These are phyloP conservation scores for Colletotrichum filicis DNA, from an alignment of 2,329 filamentous ascomycete species.

Conservation along the genomic window DNA sequence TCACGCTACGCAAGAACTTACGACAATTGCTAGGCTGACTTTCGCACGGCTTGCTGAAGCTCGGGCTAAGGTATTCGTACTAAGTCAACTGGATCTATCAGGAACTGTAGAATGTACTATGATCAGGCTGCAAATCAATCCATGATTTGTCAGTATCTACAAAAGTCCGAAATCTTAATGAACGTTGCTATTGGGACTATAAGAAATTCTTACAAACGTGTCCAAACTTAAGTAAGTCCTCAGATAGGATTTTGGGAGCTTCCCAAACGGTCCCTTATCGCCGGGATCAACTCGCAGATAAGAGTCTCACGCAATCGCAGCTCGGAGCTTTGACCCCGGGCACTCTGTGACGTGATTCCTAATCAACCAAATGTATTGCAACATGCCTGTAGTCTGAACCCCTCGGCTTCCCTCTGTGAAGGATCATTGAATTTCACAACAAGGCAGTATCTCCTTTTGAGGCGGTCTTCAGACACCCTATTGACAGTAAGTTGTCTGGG, in stretches of 20 bases:
- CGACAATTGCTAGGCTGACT: constrained; percentile 63
- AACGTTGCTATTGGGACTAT: too few relatives aligned
- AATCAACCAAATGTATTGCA: background rate
- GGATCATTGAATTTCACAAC: background rate
- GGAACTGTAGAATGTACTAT: background rate
- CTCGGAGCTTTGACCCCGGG: constrained; percentile 28
- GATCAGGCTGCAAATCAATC: background rate
- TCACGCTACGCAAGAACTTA: too few relatives aligned
- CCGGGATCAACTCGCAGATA: constrained; percentile 19
- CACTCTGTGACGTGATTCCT: constrained; percentile 16
- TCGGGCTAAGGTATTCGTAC: background rate
- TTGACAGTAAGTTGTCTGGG: background rate
- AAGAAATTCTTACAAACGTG: too few relatives aligned
- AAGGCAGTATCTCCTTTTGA: background rate
- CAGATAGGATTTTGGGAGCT: constrained; percentile 87
- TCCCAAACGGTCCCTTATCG: constrained; percentile 49
- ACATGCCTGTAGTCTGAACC: background rate
- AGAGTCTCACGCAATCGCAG: constrained; percentile 15
- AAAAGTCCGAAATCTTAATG: too few relatives aligned
- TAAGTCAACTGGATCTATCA: background rate
- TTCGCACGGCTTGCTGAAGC: constrained; percentile 67
- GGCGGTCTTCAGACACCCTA: background rate
- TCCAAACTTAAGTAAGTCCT: constrained; percentile 54
- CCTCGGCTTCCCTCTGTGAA: background rate
- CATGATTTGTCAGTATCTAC: background rate